Conservation (phyloP, 768 basidiomycete species). For the Lyophyllum shimeji region DNA sequence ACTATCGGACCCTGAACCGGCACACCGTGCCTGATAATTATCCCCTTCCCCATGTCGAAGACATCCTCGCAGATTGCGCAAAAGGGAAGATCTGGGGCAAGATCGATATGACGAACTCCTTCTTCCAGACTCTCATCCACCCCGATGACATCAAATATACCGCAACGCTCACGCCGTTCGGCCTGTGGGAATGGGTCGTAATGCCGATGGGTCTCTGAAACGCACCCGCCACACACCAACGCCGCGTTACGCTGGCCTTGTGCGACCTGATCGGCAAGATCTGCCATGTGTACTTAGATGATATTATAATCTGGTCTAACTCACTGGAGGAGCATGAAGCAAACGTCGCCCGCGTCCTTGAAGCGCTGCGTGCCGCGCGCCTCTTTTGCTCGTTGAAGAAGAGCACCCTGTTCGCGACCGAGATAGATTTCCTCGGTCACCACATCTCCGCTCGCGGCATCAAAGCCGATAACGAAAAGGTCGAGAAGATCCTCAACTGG, state of each 20-base stretch:
- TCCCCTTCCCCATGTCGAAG: not conserved
- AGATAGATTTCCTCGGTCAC: conserved; percentile 33
- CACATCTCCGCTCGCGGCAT: conserved; percentile 36
- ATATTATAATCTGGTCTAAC: not conserved
- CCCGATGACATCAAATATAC: not conserved
- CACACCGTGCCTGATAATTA: not conserved
- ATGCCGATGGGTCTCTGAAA: not conserved
- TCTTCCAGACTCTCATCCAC: not conserved
- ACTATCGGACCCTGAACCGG: not conserved
- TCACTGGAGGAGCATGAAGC: not conserved
- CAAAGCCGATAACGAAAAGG: conserved; percentile 19
- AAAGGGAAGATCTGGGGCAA: not conserved
- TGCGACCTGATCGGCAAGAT: not conserved
- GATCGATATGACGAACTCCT: not conserved
- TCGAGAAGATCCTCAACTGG: conserved; percentile 27
- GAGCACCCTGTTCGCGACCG: not conserved
- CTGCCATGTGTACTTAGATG: not conserved
- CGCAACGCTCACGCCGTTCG: not conserved
- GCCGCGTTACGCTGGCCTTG: not conserved
- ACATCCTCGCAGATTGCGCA: not conserved
- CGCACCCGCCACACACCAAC: not conserved
- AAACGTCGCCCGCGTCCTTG: not conserved
- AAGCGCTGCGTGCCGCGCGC: not conserved
- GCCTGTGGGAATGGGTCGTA: not conserved
- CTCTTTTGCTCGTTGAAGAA: not conserved